Base-by-base conservation (phyloP, 108 stramenopile genomes). In the Mediolabrus comicus region DNA sequence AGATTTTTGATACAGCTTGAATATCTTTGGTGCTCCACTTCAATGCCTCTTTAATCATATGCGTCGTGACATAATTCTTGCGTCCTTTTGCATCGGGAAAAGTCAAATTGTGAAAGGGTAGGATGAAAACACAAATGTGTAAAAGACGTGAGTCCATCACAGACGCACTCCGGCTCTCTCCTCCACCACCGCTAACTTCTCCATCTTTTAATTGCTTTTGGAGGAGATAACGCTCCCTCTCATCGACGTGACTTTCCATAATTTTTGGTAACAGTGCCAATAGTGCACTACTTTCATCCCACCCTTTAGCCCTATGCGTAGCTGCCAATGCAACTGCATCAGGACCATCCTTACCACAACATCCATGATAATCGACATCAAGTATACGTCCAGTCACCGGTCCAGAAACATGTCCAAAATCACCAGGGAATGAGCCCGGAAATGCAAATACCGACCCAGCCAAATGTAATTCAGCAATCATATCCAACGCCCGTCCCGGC, bases 11-110 rank as follows among this genome's bases (percentile, higher is more conserved):
- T 24, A 91, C 78, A 46, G 63, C 83, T 51, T 69, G 60, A 14
- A 80, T 74, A 56, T 94, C 90, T 25, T 79, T 83, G 59, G 85
- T 83, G 36, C 86, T 80, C 59, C 88, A 94, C 63, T 94, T 94
- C 58, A 94, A 77, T 13, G 85, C 67, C 49, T 94, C 90, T 56
- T 86, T 86, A 24, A 91, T 78, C 83, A 94, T 88, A 67, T 86
- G 87, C 30, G 84, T 54, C 3, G 78, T 79, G 4, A 91, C 84
- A 26, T 62, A 49, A 12, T 74, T 68, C 10, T 65, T 67, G 19
- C 77, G 80, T 13, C 75, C 77, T 59, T 87, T 86, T 9, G 75
- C 77, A 54, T 89, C 85, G 11, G 71, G 60, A 38, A 86, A 94
- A 13, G 77, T 67, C 11, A 91, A 70, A 58, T 81, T 66, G 36